Percentiles rank a stretch among this genome's conserved stretches.
phyloP scores from a whole-genome alignment of 306 rosid species.

The Corylus heterophylla region DNA sequence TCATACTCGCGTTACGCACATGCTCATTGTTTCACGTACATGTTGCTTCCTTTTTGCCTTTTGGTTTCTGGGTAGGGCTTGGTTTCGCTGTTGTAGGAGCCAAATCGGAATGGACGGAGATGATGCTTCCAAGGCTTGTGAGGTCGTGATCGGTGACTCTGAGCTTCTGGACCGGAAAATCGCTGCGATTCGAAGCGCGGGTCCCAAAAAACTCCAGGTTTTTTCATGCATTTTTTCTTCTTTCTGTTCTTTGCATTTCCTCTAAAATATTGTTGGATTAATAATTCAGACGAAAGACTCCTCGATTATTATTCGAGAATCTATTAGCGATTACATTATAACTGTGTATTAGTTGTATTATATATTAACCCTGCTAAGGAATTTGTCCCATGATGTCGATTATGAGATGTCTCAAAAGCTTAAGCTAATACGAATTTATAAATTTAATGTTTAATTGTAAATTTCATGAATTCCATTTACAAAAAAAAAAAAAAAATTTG shows the following conservation, averaged over 20 bases:
- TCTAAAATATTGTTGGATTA: background rate
- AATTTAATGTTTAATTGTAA: no score
- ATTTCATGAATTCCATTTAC: no score
- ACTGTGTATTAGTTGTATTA: background rate
- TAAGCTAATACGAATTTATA: no score
- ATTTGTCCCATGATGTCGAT: background rate
- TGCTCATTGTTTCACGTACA: background rate
- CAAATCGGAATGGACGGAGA: constrained; percentile 42
- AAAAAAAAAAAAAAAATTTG: background rate
- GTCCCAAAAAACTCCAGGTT: constrained; percentile 72
- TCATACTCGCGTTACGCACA: background rate
- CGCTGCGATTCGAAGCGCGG: constrained; percentile 53
- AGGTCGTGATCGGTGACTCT: constrained; percentile 40
- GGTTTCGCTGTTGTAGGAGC: constrained; percentile 31
- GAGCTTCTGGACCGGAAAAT: constrained; percentile 44
- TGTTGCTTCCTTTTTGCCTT: background rate
- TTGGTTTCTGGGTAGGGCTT: constrained; percentile 24
- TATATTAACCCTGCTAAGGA: background rate
- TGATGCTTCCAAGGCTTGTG: constrained; percentile 21
- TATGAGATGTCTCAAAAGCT: background rate
- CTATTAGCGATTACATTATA: background rate
- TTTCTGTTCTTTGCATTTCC: background rate
- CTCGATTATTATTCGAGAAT: background rate
- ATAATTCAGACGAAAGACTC: background rate
- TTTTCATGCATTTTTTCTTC: background rate